Conservation (phyloP, 805 yeast genomes). For the Pichia ethanolica region DNA sequence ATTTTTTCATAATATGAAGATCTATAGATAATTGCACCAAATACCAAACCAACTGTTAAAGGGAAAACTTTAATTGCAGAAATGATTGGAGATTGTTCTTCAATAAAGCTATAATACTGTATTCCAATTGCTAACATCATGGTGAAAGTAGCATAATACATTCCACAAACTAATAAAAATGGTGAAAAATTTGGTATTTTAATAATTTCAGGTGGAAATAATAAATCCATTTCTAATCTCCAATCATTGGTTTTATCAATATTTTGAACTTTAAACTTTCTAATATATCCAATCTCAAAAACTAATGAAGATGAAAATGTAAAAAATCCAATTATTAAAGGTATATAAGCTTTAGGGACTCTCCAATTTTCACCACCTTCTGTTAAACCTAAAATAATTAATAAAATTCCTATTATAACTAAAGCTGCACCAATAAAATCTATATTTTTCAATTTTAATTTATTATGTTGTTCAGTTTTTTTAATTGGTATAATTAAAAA, state of each 20-base stretch:
- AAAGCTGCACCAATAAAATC: slow-evolving; percentile 31
- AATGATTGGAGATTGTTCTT: slow-evolving; percentile 25
- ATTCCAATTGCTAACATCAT: slow-evolving; percentile 7
- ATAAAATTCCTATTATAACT: slow-evolving; percentile 30
- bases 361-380: slow-evolving; percentile 40
- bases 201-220: slow-evolving; percentile 18
- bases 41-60: slow-evolving; percentile 23
- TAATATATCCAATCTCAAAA: slow-evolving; percentile 25
- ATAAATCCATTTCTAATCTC: slow-evolving; percentile 10
- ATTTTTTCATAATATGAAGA: slow-evolving; percentile 9
- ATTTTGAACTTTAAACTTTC: slow-evolving; percentile 2
- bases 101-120: slow-evolving; percentile 23
- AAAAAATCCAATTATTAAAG: slow-evolving; percentile 33
- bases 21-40: slow-evolving; percentile 22
- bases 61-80: slow-evolving; percentile 33
- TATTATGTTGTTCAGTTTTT: slow-evolving; percentile 21
- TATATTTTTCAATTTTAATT: slow-evolving; percentile 20
- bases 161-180: slow-evolving; percentile 8
- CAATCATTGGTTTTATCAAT: neutral
- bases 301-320: slow-evolving; percentile 22
- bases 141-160: slow-evolving; percentile 7
- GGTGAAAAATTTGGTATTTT: slow-evolving; percentile 17
- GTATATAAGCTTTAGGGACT: slow-evolving; percentile 33
- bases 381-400: slow-evolving; percentile 37
- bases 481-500: slow-evolving; percentile 24